Conservation (phyloP, 129 eudicot genomes). For the Lactuca sativa region DNA sequence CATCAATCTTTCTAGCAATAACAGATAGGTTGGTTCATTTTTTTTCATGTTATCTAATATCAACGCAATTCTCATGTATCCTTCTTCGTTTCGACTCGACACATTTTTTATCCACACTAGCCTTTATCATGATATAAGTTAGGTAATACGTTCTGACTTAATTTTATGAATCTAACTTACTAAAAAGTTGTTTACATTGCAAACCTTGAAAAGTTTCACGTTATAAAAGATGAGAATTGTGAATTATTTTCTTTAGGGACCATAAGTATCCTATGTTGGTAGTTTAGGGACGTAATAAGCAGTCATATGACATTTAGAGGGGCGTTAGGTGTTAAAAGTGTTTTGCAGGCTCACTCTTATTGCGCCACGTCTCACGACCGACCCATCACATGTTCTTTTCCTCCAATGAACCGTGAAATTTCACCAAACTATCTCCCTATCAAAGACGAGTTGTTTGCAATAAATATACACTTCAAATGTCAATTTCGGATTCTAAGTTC, state of each 20-base stretch:
- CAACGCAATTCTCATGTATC: too few relatives aligned
- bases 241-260: neutral
- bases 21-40: neutral
- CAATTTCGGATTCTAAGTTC: too few relatives aligned
- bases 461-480: too few relatives aligned
- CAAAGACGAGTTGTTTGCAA: too few relatives aligned
- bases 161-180: too few relatives aligned
- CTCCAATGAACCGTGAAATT: slow-evolving; percentile 29
- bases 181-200: neutral
- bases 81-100: neutral
- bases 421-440: neutral
- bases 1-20: too few relatives aligned
- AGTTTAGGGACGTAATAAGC: neutral
- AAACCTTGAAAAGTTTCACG: neutral
- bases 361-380: slow-evolving; percentile 35
- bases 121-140: neutral
- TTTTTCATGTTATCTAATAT: neutral
- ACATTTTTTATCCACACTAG: too few relatives aligned
- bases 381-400: neutral
- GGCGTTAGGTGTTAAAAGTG: too few relatives aligned
- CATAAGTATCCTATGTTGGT: neutral
- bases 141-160: neutral
- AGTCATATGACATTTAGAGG: neutral
- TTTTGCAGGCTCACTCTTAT: neutral
- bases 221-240: neutral